Base-by-base conservation (phyloP, 768 basidiomycete species). In the Amylocystis lapponica region DNA sequence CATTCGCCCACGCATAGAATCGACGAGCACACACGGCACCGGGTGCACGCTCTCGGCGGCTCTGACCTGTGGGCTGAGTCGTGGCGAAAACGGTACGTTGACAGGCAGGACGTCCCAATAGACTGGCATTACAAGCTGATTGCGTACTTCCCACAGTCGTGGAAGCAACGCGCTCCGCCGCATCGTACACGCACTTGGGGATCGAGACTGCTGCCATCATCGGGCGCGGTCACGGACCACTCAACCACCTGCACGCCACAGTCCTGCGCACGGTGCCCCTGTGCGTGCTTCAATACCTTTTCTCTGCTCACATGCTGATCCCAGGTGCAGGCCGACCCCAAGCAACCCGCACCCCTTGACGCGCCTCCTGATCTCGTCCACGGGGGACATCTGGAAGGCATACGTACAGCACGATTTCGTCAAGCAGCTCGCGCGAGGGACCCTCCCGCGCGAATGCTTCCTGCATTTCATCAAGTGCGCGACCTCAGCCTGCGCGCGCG, bases 11-110 rank as follows among this genome's bases (percentile, higher is more conserved):
- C 66, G 76, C 12, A 64, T 90, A 17, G 67, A 81, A 12, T 79
- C 86, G 5, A 72, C 64, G 26, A 88, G 71, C 51, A 96, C 92
- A 0, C 93, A 95, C 57, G 93, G 93, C 1, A 96, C 93, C 0
- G 93, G 92, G 2, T 96, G 92, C 59, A 96, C 93, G 0, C 68
- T 96, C n/a, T 83, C 81, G 35, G 81, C 92, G 0, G 87, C 90
- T 0, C 72, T 95, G 14, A 82, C 83, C 2, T 80, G 79, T 42
- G 70, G 70, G 5, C 66, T 93, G 13, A 83, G 77, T 3, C 67
- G 66, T 34, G 80, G 78, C 45, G 51, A 48, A 8, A 38, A 49
- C n/a, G 47, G 69, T 73, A 39, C 57, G 74, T 72, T 10, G 13
- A 16, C 22, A 27, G 19, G n/a, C 8, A 31, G 35, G 4, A 3